Conservation (phyloP, 2,329 filamentous ascomycete genomes). For the Nothophaeocryptopus gaeumannii region DNA sequence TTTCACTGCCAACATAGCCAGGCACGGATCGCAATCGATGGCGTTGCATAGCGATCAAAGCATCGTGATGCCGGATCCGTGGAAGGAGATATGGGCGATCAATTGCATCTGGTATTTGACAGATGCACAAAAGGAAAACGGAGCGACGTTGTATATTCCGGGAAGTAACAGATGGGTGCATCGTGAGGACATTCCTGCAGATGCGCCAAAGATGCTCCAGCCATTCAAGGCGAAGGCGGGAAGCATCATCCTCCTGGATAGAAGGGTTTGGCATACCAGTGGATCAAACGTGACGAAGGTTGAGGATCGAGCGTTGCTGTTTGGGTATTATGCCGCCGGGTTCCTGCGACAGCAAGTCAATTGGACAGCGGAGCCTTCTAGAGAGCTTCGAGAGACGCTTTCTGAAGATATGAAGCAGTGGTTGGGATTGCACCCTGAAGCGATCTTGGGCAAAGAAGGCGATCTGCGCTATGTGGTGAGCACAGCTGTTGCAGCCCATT, state of each 20-base stretch:
- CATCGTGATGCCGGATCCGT: constrained; percentile 11
- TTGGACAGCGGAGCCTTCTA: constrained; percentile 13
- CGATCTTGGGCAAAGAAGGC: no score
- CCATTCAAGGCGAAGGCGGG: constrained; percentile 17
- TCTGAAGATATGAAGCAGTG: constrained; percentile 8
- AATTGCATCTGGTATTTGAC: constrained; percentile 15
- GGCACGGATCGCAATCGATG: constrained; percentile 12
- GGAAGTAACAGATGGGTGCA: constrained; percentile 10
- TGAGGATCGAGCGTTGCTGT: constrained; percentile 13
- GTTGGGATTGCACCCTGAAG: no score
- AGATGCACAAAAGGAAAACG: constrained; percentile 12
- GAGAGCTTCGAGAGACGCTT: constrained; percentile 6
- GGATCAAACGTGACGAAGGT: constrained; percentile 11
- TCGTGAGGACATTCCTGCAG: constrained; percentile 5
- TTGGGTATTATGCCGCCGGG: constrained; percentile 13
- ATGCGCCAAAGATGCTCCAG: constrained; percentile 5
- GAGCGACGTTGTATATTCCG: constrained; percentile 12
- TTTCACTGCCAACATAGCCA: constrained; percentile 14
- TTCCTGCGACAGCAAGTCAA: constrained; percentile 13
- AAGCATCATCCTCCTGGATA: constrained; percentile 14
- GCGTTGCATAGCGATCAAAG: constrained; percentile 10
- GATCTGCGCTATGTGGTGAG: no score
- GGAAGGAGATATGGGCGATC: constrained; percentile 5
- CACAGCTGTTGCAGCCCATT: no score
- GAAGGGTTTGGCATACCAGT: constrained; percentile 16